Base-by-base conservation (phyloP, 306 rosid species). In the Prinsepia uniflora region DNA sequence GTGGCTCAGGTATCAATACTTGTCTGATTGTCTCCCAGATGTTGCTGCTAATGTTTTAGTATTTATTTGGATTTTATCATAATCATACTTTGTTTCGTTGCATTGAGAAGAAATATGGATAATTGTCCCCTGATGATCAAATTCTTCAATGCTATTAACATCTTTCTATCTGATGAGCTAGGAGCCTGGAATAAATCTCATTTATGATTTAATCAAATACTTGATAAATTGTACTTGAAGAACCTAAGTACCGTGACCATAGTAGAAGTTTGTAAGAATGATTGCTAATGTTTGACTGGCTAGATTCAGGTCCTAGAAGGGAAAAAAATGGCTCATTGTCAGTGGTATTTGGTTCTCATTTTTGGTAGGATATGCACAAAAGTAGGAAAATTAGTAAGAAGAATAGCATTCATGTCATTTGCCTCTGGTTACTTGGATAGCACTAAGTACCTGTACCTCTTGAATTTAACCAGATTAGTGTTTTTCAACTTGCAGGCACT, bases 1-100 rank as follows among this genome's bases (percentile, higher is more conserved):
- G 9, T 10, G 92, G 98, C 40, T 84, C 98, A 81, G 90, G 97
- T 93, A 30, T 30, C 68, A 30, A 64, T 58, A 59, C 67, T 66
- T 45, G 17, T n/a, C 42, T 58, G 54, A 65, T 66, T 45, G 17
- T n/a, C 42, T 41, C 36, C 43, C 45, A 57, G 50, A 45, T 65
- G 40, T 69, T 53, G 36, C 49, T 60, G 13, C 20, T 30, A 44
- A 34, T 47, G 7, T 61, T 13, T 40, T 13, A 41, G 49, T 73
- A 5, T 54, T 6, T 43, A 48, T 50, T 43, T 20, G 20, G 41
- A 43, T 53, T 45, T 73, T 63, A 30, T 72, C 57, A 3, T 30
- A 30, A 22, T 52, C 53, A 2, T 39, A 39, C 48, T 17, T 41
- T 43, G 6, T 34, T 5, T 50, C 18, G 15, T 14, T 17, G 50